Conservation (phyloP, 352 stramenopile species). For the Globisporangium polare region DNA sequence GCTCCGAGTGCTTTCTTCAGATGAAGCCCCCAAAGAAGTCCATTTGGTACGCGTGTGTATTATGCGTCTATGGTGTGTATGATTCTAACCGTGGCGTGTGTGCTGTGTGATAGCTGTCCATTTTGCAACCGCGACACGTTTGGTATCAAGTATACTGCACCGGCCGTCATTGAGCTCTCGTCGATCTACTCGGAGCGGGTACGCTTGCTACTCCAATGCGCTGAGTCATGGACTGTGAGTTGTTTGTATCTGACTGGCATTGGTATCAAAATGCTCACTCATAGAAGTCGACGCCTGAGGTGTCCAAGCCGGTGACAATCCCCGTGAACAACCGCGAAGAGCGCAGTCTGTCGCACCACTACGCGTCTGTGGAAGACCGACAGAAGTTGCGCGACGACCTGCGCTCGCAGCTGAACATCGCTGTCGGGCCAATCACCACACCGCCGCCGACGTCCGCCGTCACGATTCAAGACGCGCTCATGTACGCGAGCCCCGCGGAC, state of each 20-base stretch:
- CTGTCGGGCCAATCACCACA: constrained; percentile 43
- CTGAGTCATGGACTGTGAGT: neutral
- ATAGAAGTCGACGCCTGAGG: constrained; percentile 10
- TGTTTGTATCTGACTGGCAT: neutral
- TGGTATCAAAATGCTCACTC: neutral
- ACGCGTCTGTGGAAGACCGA: constrained; percentile 72
- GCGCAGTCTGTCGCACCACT: constrained; percentile 33
- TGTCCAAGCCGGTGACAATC: constrained; percentile 8
- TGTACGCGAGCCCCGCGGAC: constrained; percentile 44
- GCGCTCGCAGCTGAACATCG: constrained; percentile 64
- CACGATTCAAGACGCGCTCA: constrained; percentile 17
- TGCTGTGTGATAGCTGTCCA: constrained; percentile 51
- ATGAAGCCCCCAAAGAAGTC: constrained; percentile 48
- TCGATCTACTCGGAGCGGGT: constrained; percentile 41
- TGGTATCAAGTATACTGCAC: constrained; percentile 43
- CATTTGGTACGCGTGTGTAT: constrained; percentile 29
- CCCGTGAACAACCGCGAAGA: constrained; percentile 17
- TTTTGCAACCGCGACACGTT: constrained; percentile 80
- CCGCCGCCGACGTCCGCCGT: constrained; percentile 42
- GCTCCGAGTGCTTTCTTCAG: constrained; percentile 66
- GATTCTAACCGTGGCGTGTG: no score
- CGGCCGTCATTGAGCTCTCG: constrained; percentile 37
- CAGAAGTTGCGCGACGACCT: constrained; percentile 71
- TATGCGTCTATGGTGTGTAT: neutral
- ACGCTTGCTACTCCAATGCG: constrained; percentile 6